Conservation (phyloP, 768 basidiomycete species). For the Podaxis rugospora region DNA sequence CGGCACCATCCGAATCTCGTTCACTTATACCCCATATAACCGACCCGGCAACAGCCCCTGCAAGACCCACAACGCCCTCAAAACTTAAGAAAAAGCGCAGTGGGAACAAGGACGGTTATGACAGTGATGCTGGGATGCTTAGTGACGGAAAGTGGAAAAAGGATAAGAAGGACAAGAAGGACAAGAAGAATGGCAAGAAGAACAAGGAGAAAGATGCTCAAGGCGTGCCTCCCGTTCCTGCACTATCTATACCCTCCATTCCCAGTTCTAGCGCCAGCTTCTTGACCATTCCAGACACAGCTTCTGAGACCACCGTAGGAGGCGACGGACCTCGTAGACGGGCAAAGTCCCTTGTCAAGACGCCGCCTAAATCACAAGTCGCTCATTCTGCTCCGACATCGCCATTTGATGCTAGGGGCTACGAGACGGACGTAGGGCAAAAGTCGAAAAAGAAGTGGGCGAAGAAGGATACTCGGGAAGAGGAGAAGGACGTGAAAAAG, state of each 20-base stretch:
- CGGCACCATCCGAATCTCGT: conserved; percentile 10
- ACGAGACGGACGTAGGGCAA: conserved; percentile 37
- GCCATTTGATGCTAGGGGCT: conserved; percentile 22
- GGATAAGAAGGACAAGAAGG: conserved; percentile 16
- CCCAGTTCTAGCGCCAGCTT: background rate
- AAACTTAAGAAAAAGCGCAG: conserved; percentile 39
- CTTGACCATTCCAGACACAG: conserved; percentile 2
- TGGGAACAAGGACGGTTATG: conserved; percentile 38
- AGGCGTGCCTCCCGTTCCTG: conserved; percentile 4
- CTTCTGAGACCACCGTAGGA: conserved; percentile 9
- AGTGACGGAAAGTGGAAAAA: conserved; percentile 34
- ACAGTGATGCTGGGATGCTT: conserved; percentile 48
- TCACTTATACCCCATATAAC: conserved; percentile 19
- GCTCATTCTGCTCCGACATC: conserved; percentile 2
- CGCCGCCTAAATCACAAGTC: conserved; percentile 17
- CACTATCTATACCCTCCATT: background rate
- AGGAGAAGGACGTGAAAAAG: conserved; percentile 24
- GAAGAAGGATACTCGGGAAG: conserved; percentile 1
- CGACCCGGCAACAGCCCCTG: conserved; percentile 2
- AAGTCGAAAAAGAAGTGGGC: conserved; percentile 17
- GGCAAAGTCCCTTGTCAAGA: conserved; percentile 21
- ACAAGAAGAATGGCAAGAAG: conserved; percentile 19
- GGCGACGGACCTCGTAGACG: conserved; percentile 20
- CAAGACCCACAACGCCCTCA: conserved; percentile 23
- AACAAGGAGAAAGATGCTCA: conserved; percentile 14